Evolutionary conservation across 768 basidiomycete genomes (phyloP).

Genomic region (Punctularia strigosozonata): DNA sequence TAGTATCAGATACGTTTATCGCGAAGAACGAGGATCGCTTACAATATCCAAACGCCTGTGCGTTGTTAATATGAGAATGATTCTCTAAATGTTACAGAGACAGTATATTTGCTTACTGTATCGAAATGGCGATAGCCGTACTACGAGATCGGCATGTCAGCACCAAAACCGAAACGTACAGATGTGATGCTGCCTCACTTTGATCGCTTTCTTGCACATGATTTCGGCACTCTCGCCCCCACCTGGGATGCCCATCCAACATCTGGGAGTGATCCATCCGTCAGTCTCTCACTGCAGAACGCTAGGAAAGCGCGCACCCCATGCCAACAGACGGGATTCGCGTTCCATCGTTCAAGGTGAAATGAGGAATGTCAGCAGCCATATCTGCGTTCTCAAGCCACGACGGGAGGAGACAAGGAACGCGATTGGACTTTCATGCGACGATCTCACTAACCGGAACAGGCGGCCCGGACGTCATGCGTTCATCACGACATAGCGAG

Average conservation of each 20-base stretch:
- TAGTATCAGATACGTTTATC: neutral
- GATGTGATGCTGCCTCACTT: neutral
- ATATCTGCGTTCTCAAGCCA: neutral
- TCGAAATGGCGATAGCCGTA: slow-evolving; percentile 7
- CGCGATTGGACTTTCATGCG: no score
- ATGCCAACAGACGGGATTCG: slow-evolving; percentile 5
- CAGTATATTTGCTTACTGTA: slow-evolving; percentile 1
- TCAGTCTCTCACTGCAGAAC: neutral
- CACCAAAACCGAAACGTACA: neutral
- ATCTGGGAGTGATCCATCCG: neutral
- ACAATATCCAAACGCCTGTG: slow-evolving; percentile 5
- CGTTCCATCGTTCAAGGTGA: slow-evolving; percentile 6
- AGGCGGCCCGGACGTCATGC: neutral
- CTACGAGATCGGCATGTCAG: neutral
- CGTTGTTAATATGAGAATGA: neutral
- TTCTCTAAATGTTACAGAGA: neutral
- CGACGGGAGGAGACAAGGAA: neutral
- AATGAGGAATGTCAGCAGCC: slow-evolving; percentile 3
- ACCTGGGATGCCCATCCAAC: slow-evolving; percentile 8
- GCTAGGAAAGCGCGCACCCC: slow-evolving; percentile 1
- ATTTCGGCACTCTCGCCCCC: slow-evolving; percentile 2
- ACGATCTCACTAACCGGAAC: neutral
- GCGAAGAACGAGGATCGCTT: neutral
- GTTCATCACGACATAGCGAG: neutral
- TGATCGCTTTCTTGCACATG: slow-evolving; percentile 7